These are phyloP conservation scores for Cyberlindnera nakhonratchasimensis DNA, from an alignment of 805 yeast genomes.

Conservation along the genomic window DNA sequence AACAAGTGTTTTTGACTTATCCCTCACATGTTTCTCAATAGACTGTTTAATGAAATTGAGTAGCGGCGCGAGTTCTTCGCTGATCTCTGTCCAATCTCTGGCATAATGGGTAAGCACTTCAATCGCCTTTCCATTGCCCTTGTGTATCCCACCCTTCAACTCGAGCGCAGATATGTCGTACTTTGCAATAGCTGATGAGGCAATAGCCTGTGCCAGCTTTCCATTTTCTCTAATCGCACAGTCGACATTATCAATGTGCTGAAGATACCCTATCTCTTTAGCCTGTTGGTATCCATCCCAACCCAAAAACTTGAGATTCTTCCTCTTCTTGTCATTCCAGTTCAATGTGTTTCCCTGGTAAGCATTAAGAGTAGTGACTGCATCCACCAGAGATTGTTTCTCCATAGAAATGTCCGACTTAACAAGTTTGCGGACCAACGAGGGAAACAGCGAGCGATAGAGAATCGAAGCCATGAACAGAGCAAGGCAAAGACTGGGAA, in stretches of 20 bases:
- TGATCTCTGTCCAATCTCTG: conserved; percentile 69
- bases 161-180: conserved; percentile 43
- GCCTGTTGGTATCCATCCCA: conserved; percentile 56
- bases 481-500: conserved; percentile 26
- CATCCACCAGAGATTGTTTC: conserved; percentile 31
- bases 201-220: conserved; percentile 42
- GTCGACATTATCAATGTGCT: conserved; percentile 51
- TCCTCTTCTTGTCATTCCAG: conserved; percentile 44
- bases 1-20: conserved; percentile 42
- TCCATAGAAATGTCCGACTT: conserved; percentile 21
- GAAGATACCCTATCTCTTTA: conserved; percentile 48
- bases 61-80: conserved; percentile 52
- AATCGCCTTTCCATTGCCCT: conserved; percentile 44
- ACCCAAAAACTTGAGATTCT: conserved; percentile 44
- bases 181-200: conserved; percentile 33
- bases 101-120: conserved; percentile 73
- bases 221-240: conserved; percentile 45
- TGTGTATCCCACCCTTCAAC: conserved; percentile 30
- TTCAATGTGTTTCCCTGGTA: conserved; percentile 39
- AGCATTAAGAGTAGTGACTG: conserved; percentile 45
- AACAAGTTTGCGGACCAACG: conserved; percentile 23
- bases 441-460: conserved; percentile 24
- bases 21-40: conserved; percentile 32
- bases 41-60: conserved; percentile 47
- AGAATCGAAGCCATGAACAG: conserved; percentile 31